Evolutionary conservation across 495 filamentous ascomycete genomes (phyloP).

Genomic region (Podospora bellae-mahoneyi): DNA sequence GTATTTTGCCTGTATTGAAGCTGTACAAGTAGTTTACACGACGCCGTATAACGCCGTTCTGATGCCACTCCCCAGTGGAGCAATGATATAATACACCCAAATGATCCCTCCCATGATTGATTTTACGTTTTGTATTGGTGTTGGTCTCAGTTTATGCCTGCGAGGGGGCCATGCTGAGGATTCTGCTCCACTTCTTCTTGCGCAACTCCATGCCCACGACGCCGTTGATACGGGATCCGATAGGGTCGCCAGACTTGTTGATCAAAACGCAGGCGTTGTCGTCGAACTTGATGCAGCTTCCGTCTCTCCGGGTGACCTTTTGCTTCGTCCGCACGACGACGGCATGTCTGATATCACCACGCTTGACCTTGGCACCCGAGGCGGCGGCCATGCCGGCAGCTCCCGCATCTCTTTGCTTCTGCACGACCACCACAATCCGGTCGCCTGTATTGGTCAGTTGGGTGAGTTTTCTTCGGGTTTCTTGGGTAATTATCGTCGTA

Average conservation of each 20-base stretch:
- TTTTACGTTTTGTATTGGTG: not conserved
- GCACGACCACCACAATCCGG: slow-evolving; percentile 93
- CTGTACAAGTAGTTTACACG: slow-evolving; percentile 27
- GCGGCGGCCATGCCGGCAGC: slow-evolving; percentile 53
- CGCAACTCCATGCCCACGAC: slow-evolving; percentile 84
- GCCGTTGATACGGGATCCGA: slow-evolving; percentile 88
- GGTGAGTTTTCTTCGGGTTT: not conserved
- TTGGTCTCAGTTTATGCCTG: slow-evolving; percentile 60
- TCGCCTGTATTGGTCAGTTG: slow-evolving; percentile 60
- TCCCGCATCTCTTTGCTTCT: slow-evolving; percentile 75
- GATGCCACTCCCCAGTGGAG: slow-evolving; percentile 4
- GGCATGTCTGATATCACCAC: slow-evolving; percentile 94
- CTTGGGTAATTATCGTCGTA: slow-evolving; percentile 40
- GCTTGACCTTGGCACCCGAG: slow-evolving; percentile 81
- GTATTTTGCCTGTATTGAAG: slow-evolving; percentile 5
- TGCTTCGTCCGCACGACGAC: slow-evolving; percentile 90
- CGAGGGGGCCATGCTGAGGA: slow-evolving; percentile 91
- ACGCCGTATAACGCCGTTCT: slow-evolving; percentile 17
- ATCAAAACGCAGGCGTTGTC: slow-evolving; percentile 98
- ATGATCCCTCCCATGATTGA: not conserved
- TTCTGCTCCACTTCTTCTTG: slow-evolving; percentile 93
- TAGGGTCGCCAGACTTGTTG: slow-evolving; percentile 94
- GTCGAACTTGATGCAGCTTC: slow-evolving; percentile 85
- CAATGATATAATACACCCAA: not conserved
- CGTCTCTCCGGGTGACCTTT: slow-evolving; percentile 80